Percentiles rank a stretch among this genome's conserved stretches.
These are phyloP conservation scores for Phytophthora podocarpi DNA, from an alignment of 352 stramenopile species.

Conservation along the genomic window DNA sequence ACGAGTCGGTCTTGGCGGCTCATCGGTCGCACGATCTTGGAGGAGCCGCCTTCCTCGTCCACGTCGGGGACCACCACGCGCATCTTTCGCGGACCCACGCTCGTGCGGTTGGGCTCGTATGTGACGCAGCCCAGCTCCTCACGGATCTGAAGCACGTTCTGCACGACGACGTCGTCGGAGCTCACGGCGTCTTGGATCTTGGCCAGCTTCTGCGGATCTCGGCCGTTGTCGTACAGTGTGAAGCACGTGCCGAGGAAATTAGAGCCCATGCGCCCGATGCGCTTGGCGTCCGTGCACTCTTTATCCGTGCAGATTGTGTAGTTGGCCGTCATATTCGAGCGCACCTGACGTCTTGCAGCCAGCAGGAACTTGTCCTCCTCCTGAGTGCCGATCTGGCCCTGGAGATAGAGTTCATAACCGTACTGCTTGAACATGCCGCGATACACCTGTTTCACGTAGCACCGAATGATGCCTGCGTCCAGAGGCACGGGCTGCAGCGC, in stretches of 20 bases:
- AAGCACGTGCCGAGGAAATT: slow-evolving; percentile 90
- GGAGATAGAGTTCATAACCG: slow-evolving; percentile 83
- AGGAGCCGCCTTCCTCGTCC: slow-evolving; percentile 78
- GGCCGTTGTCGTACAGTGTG: slow-evolving; percentile 88
- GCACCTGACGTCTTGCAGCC: slow-evolving; percentile 76
- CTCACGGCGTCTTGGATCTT: slow-evolving; percentile 88
- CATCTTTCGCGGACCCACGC: slow-evolving; percentile 87
- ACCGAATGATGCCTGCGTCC: slow-evolving; percentile 86
- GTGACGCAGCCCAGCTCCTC: slow-evolving; percentile 87
- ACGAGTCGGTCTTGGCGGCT: slow-evolving; percentile 85
- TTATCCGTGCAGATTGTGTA: slow-evolving; percentile 88
- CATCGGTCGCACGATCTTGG: slow-evolving; percentile 86
- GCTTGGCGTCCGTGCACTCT: slow-evolving; percentile 68
- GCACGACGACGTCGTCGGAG: slow-evolving; percentile 60
- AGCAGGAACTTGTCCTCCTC: slow-evolving; percentile 85
- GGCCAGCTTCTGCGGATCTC: slow-evolving; percentile 86
- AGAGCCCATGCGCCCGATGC: slow-evolving; percentile 89
- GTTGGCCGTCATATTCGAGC: slow-evolving; percentile 90
- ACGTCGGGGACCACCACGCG: slow-evolving; percentile 82
- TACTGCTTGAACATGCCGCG: slow-evolving; percentile 89
- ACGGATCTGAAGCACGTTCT: slow-evolving; percentile 88
- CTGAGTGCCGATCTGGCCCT: slow-evolving; percentile 84
- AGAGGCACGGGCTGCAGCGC: slow-evolving; percentile 79
- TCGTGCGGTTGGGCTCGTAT: slow-evolving; percentile 88
- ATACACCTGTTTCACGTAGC: slow-evolving; percentile 90